These are phyloP conservation scores for Bassia scoparia DNA, from an alignment of 148 eudicot genomes.

Conservation along the genomic window DNA sequence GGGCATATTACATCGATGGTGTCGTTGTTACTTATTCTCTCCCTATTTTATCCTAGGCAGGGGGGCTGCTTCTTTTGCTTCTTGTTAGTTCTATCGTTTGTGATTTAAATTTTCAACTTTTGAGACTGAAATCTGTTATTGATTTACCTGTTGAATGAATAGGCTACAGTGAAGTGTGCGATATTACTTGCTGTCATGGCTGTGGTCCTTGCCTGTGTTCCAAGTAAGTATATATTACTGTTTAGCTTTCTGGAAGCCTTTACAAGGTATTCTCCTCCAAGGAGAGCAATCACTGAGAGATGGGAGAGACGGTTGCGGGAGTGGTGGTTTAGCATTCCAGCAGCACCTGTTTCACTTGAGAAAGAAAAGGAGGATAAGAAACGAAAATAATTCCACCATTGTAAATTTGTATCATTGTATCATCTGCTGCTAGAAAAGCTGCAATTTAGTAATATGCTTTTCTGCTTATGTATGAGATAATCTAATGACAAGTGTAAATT, in stretches of 20 bases:
- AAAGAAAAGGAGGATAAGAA: slow-evolving; percentile 67
- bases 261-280: slow-evolving; percentile 70
- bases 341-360: slow-evolving; percentile 79
- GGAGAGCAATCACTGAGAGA: slow-evolving; percentile 71
- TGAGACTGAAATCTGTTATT: slow-evolving; percentile 5
- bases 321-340: slow-evolving; percentile 99
- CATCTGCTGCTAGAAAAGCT: slow-evolving; percentile 3
- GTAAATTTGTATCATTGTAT: slow-evolving; percentile 18
- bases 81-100: too few species aligned
- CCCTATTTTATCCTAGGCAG: too few species aligned
- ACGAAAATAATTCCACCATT: slow-evolving; percentile 28
- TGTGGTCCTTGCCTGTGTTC: slow-evolving; percentile 49
- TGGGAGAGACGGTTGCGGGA: slow-evolving; percentile 67
- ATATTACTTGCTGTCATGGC: slow-evolving; percentile 44
- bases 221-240: slow-evolving; percentile 52
- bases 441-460: neutral
- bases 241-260: slow-evolving; percentile 52
- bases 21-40: too few species aligned
- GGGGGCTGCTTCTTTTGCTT: too few species aligned
- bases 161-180: slow-evolving; percentile 79
- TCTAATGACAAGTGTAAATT: slow-evolving; percentile 6
- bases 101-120: too few species aligned
- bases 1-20: too few species aligned
- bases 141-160: slow-evolving; percentile 11
- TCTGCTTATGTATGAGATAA: neutral